A percentile compares a stretch with the other conserved stretches of the same genome.
Evolutionary conservation across 139 green algal species (phyloP).

Genomic region (Diplosphaera chodatii): DNA sequence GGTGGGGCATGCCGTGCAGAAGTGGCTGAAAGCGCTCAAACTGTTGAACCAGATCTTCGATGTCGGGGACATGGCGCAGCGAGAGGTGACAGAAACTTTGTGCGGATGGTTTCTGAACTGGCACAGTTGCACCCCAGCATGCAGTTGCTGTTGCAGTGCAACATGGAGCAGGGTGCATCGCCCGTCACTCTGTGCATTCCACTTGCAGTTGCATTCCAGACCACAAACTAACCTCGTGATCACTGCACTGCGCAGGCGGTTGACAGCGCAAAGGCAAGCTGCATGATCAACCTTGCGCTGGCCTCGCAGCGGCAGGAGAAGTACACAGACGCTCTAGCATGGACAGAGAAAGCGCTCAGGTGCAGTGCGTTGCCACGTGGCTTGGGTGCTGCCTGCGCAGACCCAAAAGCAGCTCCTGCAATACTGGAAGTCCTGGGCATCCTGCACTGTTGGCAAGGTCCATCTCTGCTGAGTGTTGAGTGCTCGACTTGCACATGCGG

Average conservation of each 20-base stretch:
- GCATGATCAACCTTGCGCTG: slow-evolving; percentile 56
- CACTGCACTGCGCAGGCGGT: too few species aligned
- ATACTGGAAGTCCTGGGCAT: too few species aligned
- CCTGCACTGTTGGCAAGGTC: too few species aligned
- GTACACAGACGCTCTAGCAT: slow-evolving; percentile 33
- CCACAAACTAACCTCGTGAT: neutral
- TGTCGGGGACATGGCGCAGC: slow-evolving; percentile 46
- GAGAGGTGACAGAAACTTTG: slow-evolving; percentile 5
- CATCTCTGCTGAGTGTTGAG: too few species aligned
- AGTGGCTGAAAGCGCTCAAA: slow-evolving; percentile 14
- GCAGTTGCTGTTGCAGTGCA: too few species aligned
- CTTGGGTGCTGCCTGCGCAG: neutral
- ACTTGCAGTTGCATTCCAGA: neutral
- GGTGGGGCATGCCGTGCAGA: slow-evolving; percentile 1
- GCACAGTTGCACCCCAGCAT: too few species aligned
- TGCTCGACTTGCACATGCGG: too few species aligned
- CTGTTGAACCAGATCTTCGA: slow-evolving; percentile 47
- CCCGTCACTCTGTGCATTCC: too few species aligned
- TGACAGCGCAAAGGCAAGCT: slow-evolving; percentile 10
- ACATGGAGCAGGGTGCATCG: too few species aligned
- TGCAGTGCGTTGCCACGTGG: slow-evolving; percentile 12
- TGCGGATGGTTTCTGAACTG: too few species aligned
- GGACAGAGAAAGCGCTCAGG: slow-evolving; percentile 49
- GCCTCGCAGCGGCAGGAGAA: slow-evolving; percentile 26
- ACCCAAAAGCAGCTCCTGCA: too few species aligned